Percentiles rank a stretch among this genome's conserved stretches.
phyloP scores from a whole-genome alignment of 768 basidiomycete species.

The Ramaria sp. region DNA sequence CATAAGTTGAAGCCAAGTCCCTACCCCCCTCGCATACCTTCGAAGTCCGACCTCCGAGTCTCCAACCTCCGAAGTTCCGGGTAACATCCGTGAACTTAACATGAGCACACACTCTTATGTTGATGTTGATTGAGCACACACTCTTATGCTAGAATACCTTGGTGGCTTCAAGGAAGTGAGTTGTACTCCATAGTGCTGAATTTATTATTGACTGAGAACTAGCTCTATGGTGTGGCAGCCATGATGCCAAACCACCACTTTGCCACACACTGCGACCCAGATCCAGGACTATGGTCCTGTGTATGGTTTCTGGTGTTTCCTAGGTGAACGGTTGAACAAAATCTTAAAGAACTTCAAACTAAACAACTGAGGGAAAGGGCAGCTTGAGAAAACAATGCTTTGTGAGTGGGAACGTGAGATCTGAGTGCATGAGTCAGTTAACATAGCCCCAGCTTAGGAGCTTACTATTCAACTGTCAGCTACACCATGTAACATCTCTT shows the following conservation, averaged over 20 bases:
- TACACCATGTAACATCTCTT: too few species aligned
- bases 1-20: too few species aligned
- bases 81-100: too few species aligned
- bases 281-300: constrained; percentile 20
- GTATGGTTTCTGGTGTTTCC: constrained; percentile 22
- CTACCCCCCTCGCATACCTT: too few species aligned
- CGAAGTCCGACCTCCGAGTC: too few species aligned
- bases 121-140: neutral
- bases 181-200: too few species aligned
- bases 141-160: too few species aligned
- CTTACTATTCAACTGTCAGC: too few species aligned
- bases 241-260: constrained; percentile 31
- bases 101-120: too few species aligned
- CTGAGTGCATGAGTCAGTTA: constrained; percentile 12
- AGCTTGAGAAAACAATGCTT: constrained; percentile 24
- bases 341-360: neutral
- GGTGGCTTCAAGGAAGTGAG: too few species aligned
- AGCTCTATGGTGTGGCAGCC: constrained; percentile 22
- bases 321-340: constrained; percentile 25
- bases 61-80: too few species aligned
- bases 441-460: too few species aligned
- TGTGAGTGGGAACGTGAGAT: constrained; percentile 15
- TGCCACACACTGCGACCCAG: constrained; percentile 17
- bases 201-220: neutral
- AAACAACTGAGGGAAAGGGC: constrained; percentile 13